Conservation (phyloP, 2,329 filamentous ascomycete genomes). For the Zasmidium citrigriseum region DNA sequence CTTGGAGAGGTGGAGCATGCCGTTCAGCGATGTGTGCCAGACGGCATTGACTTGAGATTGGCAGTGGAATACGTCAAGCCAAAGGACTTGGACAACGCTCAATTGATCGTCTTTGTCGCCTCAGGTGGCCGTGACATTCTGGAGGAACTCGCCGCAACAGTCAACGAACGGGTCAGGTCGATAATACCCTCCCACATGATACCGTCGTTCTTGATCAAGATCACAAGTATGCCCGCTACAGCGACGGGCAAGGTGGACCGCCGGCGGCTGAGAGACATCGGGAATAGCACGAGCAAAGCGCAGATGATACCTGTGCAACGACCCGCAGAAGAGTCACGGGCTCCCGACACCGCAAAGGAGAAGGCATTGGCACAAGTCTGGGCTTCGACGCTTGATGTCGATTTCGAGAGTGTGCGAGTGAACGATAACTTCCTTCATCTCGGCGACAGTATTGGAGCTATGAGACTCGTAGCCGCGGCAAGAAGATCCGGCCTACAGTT, state of each 20-base stretch:
- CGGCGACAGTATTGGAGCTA: constrained; percentile 76
- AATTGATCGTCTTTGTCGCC: not conserved
- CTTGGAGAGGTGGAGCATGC: constrained; percentile 69
- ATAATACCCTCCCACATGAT: constrained; percentile 40
- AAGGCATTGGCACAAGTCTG: constrained; percentile 49
- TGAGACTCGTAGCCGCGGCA: constrained; percentile 41
- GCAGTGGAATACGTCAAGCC: not conserved
- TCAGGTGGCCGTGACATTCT: not conserved
- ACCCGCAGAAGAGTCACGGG: constrained; percentile 42
- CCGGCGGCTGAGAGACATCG: constrained; percentile 49
- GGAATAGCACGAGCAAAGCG: constrained; percentile 8
- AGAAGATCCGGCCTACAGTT: constrained; percentile 39
- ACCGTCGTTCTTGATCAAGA: constrained; percentile 44
- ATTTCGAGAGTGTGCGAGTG: constrained; percentile 51
- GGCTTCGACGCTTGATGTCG: constrained; percentile 49
- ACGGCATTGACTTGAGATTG: not conserved
- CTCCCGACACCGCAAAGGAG: constrained; percentile 30
- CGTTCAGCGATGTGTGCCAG: constrained; percentile 38
- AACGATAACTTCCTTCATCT: constrained; percentile 71
- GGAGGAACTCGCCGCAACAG: not conserved
- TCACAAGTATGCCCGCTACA: constrained; percentile 45
- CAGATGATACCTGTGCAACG: constrained; percentile 27
- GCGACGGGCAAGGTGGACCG: constrained; percentile 59
- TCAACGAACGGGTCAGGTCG: not conserved
- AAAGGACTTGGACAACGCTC: not conserved